A percentile compares a stretch with the other conserved stretches of the same genome.
These are phyloP conservation scores for Fusarium musae DNA, from an alignment of 2,329 filamentous ascomycete species.

Conservation along the genomic window DNA sequence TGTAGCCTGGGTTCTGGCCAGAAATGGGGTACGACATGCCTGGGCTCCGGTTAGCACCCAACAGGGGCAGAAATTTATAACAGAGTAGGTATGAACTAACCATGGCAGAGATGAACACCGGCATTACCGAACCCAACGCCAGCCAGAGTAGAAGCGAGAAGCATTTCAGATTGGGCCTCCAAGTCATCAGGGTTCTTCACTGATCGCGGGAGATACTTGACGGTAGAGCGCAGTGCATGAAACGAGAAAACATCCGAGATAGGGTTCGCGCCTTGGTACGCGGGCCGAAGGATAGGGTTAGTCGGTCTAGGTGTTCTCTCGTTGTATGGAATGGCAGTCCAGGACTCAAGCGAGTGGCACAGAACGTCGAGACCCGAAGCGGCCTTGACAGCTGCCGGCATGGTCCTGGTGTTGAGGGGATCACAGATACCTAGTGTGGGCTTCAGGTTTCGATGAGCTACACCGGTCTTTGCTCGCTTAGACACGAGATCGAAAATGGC, in stretches of 20 bases:
- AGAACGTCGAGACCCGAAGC: slow-evolving; percentile 93
- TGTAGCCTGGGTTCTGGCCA: slow-evolving; percentile 90
- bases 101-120: slow-evolving; percentile 83
- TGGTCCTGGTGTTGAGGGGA: slow-evolving; percentile 91
- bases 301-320: slow-evolving; percentile 84
- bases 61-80: background rate
- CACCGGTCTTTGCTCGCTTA: slow-evolving; percentile 92
- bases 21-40: slow-evolving; percentile 98
- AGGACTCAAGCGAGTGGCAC: slow-evolving; percentile 94
- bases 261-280: slow-evolving; percentile 97
- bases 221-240: slow-evolving; percentile 81
- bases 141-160: slow-evolving; percentile 91
- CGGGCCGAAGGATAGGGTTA: slow-evolving; percentile 90
- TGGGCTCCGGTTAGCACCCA: slow-evolving; percentile 44
- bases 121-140: slow-evolving; percentile 98
- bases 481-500: slow-evolving; percentile 96
- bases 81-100: slow-evolving; percentile 50
- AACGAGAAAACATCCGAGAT: slow-evolving; percentile 98
- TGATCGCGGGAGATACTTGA: slow-evolving; percentile 91
- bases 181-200: slow-evolving; percentile 88
- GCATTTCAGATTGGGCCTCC: slow-evolving; percentile 95
- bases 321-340: slow-evolving; percentile 96
- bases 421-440: slow-evolving; percentile 90
- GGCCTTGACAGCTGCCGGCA: slow-evolving; percentile 94
- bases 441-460: slow-evolving; percentile 95